Evolutionary conservation across 495 filamentous ascomycete genomes (phyloP).

Genomic region (Echria macrotheca): DNA sequence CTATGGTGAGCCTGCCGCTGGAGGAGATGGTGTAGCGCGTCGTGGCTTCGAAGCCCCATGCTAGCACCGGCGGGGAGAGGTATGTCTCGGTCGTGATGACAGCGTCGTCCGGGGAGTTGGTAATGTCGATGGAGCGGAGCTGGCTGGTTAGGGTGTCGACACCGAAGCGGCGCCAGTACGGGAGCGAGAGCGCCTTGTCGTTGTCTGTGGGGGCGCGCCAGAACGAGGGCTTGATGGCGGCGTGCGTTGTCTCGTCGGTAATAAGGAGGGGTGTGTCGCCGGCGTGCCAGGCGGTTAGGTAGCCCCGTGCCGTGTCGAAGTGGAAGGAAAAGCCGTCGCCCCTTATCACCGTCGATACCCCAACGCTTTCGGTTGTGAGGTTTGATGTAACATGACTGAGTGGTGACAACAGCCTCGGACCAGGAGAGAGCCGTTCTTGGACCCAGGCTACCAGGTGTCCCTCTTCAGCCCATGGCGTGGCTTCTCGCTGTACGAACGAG

Average conservation of each 20-base stretch:
- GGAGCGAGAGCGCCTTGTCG: constrained; percentile 40
- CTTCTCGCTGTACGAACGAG: constrained; percentile 11
- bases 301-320: constrained; percentile 38
- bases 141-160: constrained; percentile 35
- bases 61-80: constrained; percentile 46
- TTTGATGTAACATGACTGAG: neutral
- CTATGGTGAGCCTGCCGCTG: constrained; percentile 38
- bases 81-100: constrained; percentile 34
- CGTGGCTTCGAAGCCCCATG: constrained; percentile 49
- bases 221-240: constrained; percentile 31
- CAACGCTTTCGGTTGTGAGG: neutral
- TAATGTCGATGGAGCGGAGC: constrained; percentile 34
- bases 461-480: constrained; percentile 18
- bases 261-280: constrained; percentile 19
- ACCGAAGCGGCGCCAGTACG: constrained; percentile 35
- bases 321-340: constrained; percentile 23
- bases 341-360: constrained; percentile 1
- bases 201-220: constrained; percentile 54
- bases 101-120: constrained; percentile 27
- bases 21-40: constrained; percentile 44
- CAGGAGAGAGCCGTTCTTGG: constrained; percentile 12
- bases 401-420: neutral
- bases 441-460: constrained; percentile 28
- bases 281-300: constrained; percentile 32
- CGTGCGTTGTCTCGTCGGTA: constrained; percentile 35